Percentiles rank a stretch among this genome's conserved stretches.
These are phyloP conservation scores for Hansfordia pulvinata DNA, from an alignment of 2,329 filamentous ascomycete species.

Conservation along the genomic window DNA sequence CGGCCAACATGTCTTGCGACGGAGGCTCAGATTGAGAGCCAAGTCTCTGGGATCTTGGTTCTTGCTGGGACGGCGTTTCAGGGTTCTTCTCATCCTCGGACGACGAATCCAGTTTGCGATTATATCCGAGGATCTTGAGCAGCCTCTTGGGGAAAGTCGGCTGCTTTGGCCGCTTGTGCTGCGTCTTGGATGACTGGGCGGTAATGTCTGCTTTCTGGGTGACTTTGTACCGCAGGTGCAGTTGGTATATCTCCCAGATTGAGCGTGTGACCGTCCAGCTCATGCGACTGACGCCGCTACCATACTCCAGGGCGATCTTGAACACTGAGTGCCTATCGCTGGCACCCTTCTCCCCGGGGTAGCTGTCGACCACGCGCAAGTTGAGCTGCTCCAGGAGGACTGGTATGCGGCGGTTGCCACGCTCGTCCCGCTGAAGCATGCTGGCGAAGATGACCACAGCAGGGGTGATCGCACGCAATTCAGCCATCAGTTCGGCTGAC, in stretches of 20 bases:
- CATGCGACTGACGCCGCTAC: constrained; percentile 90
- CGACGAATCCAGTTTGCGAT: constrained; percentile 64
- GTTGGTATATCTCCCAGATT: constrained; percentile 77
- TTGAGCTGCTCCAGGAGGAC: constrained; percentile 92
- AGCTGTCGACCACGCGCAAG: constrained; percentile 71
- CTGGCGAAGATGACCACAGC: constrained; percentile 90
- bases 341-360: constrained; percentile 48
- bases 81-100: constrained; percentile 52
- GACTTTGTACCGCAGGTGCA: constrained; percentile 88
- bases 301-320: constrained; percentile 88
- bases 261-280: constrained; percentile 86
- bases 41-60: too few relatives aligned
- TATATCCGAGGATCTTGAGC: constrained; percentile 77
- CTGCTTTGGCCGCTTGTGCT: constrained; percentile 60
- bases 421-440: constrained; percentile 95
- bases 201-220: constrained; percentile 75
- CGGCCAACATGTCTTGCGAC: too few relatives aligned
- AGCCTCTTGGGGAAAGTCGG: constrained; percentile 82
- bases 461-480: constrained; percentile 81
- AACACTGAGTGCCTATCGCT: constrained; percentile 70
- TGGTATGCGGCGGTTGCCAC: constrained; percentile 87
- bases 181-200: constrained; percentile 52
- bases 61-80: too few relatives aligned
- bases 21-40: too few relatives aligned
- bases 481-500: constrained; percentile 91